Conservation (phyloP, 2,329 filamentous ascomycete species). For the Gaeumannomyces sp. region DNA sequence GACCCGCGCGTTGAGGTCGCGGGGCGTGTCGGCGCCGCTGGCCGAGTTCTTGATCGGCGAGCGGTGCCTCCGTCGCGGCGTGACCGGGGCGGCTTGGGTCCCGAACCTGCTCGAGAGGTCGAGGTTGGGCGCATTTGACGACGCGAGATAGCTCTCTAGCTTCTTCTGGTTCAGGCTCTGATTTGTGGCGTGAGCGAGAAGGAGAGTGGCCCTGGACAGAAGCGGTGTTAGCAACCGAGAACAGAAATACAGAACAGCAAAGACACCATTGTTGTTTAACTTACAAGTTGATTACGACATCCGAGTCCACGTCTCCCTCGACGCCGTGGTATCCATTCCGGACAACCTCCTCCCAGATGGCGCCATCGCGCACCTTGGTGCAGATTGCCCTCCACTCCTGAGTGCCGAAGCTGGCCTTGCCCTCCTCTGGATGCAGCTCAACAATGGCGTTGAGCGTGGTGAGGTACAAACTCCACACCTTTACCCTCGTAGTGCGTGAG, state of each 20-base stretch:
- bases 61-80: conserved; percentile 33
- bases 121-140: conserved; percentile 65
- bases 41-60: conserved; percentile 37
- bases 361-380: conserved; percentile 77
- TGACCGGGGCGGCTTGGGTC: conserved; percentile 37
- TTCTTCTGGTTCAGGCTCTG: conserved; percentile 81
- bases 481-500: conserved; percentile 77
- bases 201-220: conserved; percentile 67
- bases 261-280: conserved; percentile 22
- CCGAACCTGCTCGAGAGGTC: conserved; percentile 60
- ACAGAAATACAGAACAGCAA: not conserved
- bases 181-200: conserved; percentile 81
- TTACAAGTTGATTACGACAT: conserved; percentile 86
- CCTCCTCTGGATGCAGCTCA: conserved; percentile 83
- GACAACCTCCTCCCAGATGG: conserved; percentile 92
- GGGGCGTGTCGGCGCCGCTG: conserved; percentile 72
- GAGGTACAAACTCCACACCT: conserved; percentile 95
- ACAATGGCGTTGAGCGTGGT: conserved; percentile 88
- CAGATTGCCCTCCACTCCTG: conserved; percentile 80
- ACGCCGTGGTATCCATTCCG: conserved; percentile 78
- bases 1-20: conserved; percentile 75
- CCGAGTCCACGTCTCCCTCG: conserved; percentile 87
- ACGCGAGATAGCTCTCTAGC: conserved; percentile 82
- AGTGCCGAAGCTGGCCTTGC: conserved; percentile 79
- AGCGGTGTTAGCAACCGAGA: not conserved